Conservation (phyloP, 2,329 filamentous ascomycete species). For the Sporothrix pseudoabietina region DNA sequence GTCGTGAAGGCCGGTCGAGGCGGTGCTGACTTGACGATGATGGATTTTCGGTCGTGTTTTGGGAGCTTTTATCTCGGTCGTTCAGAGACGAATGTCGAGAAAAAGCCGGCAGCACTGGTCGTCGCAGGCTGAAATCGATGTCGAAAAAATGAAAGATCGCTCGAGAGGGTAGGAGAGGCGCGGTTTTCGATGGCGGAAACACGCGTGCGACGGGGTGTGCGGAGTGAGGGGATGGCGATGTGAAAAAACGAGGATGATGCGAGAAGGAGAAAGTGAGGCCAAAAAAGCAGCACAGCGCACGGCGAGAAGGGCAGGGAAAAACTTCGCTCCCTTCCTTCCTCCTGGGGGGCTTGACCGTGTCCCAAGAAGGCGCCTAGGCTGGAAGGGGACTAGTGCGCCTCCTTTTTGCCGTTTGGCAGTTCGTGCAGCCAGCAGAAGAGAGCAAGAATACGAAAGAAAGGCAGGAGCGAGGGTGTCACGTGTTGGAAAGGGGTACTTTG, state of each 20-base stretch:
- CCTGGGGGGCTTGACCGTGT: constrained; percentile 42
- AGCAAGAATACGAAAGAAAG: too few species aligned
- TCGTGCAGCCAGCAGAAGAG: not conserved
- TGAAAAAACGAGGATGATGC: constrained; percentile 45
- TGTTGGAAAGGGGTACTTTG: constrained; percentile 16
- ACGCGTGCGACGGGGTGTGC: constrained; percentile 23
- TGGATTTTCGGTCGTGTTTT: constrained; percentile 19
- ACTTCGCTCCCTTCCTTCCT: constrained; percentile 46
- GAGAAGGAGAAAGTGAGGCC: constrained; percentile 29
- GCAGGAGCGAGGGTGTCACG: not conserved
- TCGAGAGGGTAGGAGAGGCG: constrained; percentile 51
- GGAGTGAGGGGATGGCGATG: constrained; percentile 38
- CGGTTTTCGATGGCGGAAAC: constrained; percentile 54
- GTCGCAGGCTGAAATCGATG: constrained; percentile 34
- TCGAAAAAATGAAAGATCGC: constrained; percentile 26
- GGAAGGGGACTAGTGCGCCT: constrained; percentile 36
- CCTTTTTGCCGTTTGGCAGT: constrained; percentile 34
- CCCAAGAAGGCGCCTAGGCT: constrained; percentile 41
- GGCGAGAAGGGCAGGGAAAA: constrained; percentile 45
- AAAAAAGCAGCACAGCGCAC: constrained; percentile 26
- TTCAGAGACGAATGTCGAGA: not conserved
- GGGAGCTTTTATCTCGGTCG: constrained; percentile 3
- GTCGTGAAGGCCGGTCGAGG: constrained; percentile 41
- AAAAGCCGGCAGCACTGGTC: constrained; percentile 4
- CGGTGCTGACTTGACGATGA: constrained; percentile 23